Evolutionary conservation across 2,329 filamentous ascomycete genomes (phyloP).

Genomic region (Decorospora gaudefroyi): DNA sequence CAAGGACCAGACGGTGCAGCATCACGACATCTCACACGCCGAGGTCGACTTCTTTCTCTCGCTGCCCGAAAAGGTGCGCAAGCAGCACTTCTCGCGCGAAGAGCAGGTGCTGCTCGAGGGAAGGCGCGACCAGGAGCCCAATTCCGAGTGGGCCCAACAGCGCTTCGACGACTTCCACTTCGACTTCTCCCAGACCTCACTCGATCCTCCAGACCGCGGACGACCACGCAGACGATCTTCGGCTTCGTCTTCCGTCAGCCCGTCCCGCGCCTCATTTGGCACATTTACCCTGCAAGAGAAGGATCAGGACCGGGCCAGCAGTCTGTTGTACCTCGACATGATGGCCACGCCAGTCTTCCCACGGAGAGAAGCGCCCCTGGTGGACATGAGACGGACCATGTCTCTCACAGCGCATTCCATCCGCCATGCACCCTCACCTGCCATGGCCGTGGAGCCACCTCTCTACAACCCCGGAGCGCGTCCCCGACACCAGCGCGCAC

Average conservation of each 20-base stretch:
- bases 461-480: constrained; percentile 35
- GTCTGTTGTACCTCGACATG: constrained; percentile 35
- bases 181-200: constrained; percentile 26
- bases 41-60: constrained; percentile 71
- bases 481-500: constrained; percentile 40
- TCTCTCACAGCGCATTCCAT: constrained; percentile 72
- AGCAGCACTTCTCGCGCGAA: constrained; percentile 70
- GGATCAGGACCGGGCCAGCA: constrained; percentile 26
- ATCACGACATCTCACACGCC: constrained; percentile 53
- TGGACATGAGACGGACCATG: constrained; percentile 62
- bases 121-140: constrained; percentile 27
- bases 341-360: constrained; percentile 32
- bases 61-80: constrained; percentile 73
- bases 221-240: constrained; percentile 26
- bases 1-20: constrained; percentile 34
- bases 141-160: constrained; percentile 29
- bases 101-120: constrained; percentile 66
- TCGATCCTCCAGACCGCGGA: constrained; percentile 12
- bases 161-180: constrained; percentile 43
- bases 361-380: constrained; percentile 19
- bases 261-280: constrained; percentile 20
- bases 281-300: constrained; percentile 17
- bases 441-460: constrained; percentile 50
- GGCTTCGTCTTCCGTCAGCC: constrained; percentile 27
- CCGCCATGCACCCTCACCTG: constrained; percentile 56